Percentiles rank a stretch among this genome's conserved stretches.
Evolutionary conservation across 2,329 filamentous ascomycete genomes (phyloP).

Genomic region (Penicillium aurantiogriseum): DNA sequence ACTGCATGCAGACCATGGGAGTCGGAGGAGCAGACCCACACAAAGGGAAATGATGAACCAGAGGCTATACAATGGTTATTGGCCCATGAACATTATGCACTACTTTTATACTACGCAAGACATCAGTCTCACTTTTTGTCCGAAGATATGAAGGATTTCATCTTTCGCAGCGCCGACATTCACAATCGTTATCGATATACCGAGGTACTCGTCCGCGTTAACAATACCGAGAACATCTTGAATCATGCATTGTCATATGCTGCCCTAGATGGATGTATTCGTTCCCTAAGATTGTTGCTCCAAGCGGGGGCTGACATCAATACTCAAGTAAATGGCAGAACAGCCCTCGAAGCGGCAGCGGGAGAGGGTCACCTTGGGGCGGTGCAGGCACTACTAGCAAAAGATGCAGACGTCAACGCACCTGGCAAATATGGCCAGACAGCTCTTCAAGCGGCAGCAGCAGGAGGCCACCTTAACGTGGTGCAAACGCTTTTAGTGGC

Average conservation of each 20-base stretch:
- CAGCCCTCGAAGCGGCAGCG: neutral
- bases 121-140: neutral
- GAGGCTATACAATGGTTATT: neutral
- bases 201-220: neutral
- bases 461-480: neutral
- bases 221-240: neutral
- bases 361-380: accelerated
- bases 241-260: neutral
- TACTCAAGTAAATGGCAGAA: neutral
- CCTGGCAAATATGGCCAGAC: neutral
- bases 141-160: accelerated
- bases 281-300: neutral
- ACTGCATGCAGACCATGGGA: neutral
- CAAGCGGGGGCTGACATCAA: neutral
- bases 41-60: neutral
- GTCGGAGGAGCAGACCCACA: neutral
- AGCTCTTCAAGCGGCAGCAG: neutral
- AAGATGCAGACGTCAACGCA: neutral
- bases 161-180: neutral
- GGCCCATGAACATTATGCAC: neutral
- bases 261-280: neutral
- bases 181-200: neutral
- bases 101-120: neutral
- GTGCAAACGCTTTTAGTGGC: neutral
- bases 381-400: neutral